These are phyloP conservation scores for Polyporus arcularius DNA, from an alignment of 768 basidiomycete species.

Conservation along the genomic window DNA sequence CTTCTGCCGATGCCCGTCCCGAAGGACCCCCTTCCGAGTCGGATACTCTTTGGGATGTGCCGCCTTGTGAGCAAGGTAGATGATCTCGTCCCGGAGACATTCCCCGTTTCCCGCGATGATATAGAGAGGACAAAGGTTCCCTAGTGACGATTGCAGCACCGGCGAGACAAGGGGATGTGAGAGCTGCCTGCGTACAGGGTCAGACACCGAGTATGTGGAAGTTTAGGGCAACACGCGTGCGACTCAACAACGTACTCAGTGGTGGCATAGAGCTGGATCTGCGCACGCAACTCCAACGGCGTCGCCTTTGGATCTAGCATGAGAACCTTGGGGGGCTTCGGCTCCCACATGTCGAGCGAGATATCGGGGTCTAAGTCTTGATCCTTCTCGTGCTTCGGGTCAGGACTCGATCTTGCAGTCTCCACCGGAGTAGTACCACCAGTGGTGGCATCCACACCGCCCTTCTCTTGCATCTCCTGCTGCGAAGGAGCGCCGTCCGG, in stretches of 20 bases:
- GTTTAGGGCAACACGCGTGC: not conserved
- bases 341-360: conserved; percentile 43
- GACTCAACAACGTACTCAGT: conserved; percentile 52
- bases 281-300: conserved; percentile 54
- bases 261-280: conserved; percentile 79
- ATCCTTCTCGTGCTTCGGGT: not conserved
- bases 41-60: conserved; percentile 71
- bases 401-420: not conserved
- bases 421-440: not conserved
- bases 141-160: conserved; percentile 67
- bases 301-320: conserved; percentile 47
- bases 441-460: not conserved
- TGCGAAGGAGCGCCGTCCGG: conserved; percentile 21
- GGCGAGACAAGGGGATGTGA: conserved; percentile 76
- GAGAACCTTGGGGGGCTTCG: conserved; percentile 56
- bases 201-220: not conserved
- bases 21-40: conserved; percentile 52
- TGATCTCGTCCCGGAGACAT: conserved; percentile 74
- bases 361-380: conserved; percentile 15
- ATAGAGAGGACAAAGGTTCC: conserved; percentile 75
- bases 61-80: conserved; percentile 79
- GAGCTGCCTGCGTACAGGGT: conserved; percentile 43
- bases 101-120: conserved; percentile 75
- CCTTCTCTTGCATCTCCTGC: conserved; percentile 15
- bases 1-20: conserved; percentile 46